Percentiles rank a stretch among this genome's conserved stretches.
These are phyloP conservation scores for Solanum pennellii DNA, from an alignment of 257 asterid species.

Conservation along the genomic window DNA sequence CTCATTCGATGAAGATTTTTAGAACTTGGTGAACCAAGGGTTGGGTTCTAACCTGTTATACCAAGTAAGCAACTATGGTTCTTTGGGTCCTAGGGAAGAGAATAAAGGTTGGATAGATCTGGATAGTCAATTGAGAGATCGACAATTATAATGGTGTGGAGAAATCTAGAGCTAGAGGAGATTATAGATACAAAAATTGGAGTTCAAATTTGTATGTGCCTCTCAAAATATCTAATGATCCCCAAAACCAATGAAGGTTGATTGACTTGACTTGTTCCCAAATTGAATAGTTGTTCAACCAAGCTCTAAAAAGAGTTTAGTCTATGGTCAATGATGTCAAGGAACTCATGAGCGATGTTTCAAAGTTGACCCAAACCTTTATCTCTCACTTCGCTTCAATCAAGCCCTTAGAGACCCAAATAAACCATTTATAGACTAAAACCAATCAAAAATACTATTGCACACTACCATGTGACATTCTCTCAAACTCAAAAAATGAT, in stretches of 20 bases:
- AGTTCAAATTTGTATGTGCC: no score
- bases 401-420: no score
- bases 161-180: background rate
- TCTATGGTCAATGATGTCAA: no score
- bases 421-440: no score
- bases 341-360: no score
- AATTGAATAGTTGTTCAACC: background rate
- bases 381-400: no score
- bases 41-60: background rate
- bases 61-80: background rate
- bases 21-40: background rate
- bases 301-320: background rate
- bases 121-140: background rate
- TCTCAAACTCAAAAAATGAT: no score
- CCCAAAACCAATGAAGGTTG: background rate
- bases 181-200: no score
- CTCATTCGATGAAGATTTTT: background rate
- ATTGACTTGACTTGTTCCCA: no score
- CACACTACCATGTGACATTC: no score
- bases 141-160: background rate
- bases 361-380: no score
- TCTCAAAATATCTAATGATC: background rate
- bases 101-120: background rate
- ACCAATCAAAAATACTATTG: no score
- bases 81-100: background rate